Evolutionary conservation across 305 asterid genomes (phyloP), one percentile per base, ranked within the genome.

Genomic region (Striga hermonthica): DNA sequence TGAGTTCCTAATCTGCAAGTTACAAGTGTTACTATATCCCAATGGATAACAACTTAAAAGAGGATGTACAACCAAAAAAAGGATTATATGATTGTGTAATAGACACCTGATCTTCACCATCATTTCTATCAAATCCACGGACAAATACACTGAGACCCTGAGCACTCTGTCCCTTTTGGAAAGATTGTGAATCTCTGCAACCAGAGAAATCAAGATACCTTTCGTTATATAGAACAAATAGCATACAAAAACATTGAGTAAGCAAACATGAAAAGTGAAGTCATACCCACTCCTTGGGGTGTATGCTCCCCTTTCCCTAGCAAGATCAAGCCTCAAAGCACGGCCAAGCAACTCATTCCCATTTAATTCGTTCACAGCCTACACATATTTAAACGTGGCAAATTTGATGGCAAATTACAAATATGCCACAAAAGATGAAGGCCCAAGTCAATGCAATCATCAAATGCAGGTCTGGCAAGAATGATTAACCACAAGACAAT

Each of bases 341-440:
- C 97, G 96, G 41, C 89, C 85, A 72, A 83, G 44, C 78, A 92
- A 72, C 3, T 82, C 85, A 69, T 77, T 61, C 35, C 98, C 97
- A 72, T 89, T 90, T 72, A 83, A 47, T 62, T 81, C 81, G 0
- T 59, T 36, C 3, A 87, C 69, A 12, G 95, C 98, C 98, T 93
- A 75, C 59, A 64, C 37, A 59, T 9, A 79, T 70, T 50, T 40
- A 60, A 14, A 67, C 10, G 39, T 5, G 4, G 15, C 8, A 40
- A 31, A 62, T 11, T 56, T 22, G 31, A 22, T 22, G 31, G 31
- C 31, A 22, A 22, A 22, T 22, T 22, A 22, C 31, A 22, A 22
- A 22, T 0, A 22, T 22, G 31, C 31, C 2, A 22, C 31, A 22
- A 22, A 22, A 22, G 1, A 22, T 22, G 31, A 22, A 22, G 31